These are phyloP conservation scores for Leucocoprinus sp. DNA, from an alignment of 768 basidiomycete species.

Conservation along the genomic window DNA sequence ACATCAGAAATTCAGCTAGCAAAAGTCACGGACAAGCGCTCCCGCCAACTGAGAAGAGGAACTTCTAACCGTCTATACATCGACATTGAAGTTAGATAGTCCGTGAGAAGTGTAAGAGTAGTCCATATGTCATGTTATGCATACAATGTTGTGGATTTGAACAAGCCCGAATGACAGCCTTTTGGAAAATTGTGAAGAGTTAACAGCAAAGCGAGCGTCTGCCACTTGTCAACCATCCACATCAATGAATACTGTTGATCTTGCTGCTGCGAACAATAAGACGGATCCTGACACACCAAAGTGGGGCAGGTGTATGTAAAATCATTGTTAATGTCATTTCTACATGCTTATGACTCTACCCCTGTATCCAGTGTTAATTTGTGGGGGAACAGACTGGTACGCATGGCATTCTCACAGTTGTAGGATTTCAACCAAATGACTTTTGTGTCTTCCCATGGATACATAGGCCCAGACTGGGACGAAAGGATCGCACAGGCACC, in stretches of 20 bases:
- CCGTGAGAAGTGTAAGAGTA: not conserved
- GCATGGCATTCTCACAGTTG: constrained; percentile 28
- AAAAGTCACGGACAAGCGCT: no score
- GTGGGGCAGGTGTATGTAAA: constrained; percentile 36
- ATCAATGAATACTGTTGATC: constrained; percentile 12
- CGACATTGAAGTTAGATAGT: constrained; percentile 1
- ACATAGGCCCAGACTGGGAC: constrained; percentile 65
- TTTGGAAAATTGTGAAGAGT: constrained; percentile 12
- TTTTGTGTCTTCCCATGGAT: constrained; percentile 11
- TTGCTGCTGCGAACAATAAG: constrained; percentile 5
- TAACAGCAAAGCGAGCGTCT: constrained; percentile 12
- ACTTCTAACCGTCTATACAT: no score
- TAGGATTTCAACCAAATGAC: constrained; percentile 16
- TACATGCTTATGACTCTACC: constrained; percentile 16
- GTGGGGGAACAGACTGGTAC: constrained; percentile 85
- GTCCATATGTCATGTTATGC: not conserved
- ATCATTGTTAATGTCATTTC: constrained; percentile 11
- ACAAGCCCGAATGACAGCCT: constrained; percentile 5
- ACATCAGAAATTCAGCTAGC: no score
- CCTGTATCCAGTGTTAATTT: constrained; percentile 56
- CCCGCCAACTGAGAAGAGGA: no score
- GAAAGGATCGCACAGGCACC: constrained; percentile 56
- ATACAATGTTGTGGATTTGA: constrained; percentile 6
- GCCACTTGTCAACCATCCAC: constrained; percentile 12
- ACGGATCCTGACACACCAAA: constrained; percentile 22